These are phyloP conservation scores for Phaffia australis DNA, from an alignment of 768 basidiomycete species.

Conservation along the genomic window DNA sequence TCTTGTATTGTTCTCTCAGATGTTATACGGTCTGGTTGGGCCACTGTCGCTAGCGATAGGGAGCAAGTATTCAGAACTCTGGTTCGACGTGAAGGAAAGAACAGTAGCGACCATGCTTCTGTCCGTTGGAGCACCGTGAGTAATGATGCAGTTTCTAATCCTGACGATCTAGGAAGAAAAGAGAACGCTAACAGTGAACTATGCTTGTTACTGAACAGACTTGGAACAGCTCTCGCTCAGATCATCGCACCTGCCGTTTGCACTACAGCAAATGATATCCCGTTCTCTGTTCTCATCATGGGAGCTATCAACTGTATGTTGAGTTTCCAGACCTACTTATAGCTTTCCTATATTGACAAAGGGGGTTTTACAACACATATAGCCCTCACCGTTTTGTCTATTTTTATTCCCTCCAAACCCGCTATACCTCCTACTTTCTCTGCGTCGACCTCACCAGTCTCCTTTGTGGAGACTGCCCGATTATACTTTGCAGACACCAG, in stretches of 20 bases:
- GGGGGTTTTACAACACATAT: no score
- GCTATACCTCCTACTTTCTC: slow-evolving; percentile 57
- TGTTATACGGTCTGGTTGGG: slow-evolving; percentile 1
- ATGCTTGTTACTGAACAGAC: slow-evolving; percentile 29
- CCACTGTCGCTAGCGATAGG: slow-evolving; percentile 46
- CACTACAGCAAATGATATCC: neutral
- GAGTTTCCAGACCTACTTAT: no score
- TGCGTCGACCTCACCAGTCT: slow-evolving; percentile 29
- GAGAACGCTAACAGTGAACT: no score
- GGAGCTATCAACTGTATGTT: neutral
- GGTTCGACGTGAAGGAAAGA: slow-evolving; percentile 66
- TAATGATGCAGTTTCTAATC: neutral
- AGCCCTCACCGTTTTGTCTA: slow-evolving; percentile 48
- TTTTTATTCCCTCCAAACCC: slow-evolving; percentile 53
- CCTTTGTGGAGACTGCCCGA: slow-evolving; percentile 27
- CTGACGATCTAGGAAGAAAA: no score
- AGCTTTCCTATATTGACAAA: no score
- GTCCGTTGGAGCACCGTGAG: slow-evolving; percentile 36
- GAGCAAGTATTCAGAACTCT: slow-evolving; percentile 68
- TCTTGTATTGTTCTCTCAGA: slow-evolving; percentile 62
- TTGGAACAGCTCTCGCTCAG: slow-evolving; percentile 64
- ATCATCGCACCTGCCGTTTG: slow-evolving; percentile 54
- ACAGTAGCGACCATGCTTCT: slow-evolving; percentile 66
- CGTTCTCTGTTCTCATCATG: slow-evolving; percentile 14
- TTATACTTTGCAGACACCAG: slow-evolving; percentile 35